Evolutionary conservation across 352 stramenopile genomes (phyloP), one percentile per base, ranked within the genome.

Genomic region (Phytophthora nicotianae): DNA sequence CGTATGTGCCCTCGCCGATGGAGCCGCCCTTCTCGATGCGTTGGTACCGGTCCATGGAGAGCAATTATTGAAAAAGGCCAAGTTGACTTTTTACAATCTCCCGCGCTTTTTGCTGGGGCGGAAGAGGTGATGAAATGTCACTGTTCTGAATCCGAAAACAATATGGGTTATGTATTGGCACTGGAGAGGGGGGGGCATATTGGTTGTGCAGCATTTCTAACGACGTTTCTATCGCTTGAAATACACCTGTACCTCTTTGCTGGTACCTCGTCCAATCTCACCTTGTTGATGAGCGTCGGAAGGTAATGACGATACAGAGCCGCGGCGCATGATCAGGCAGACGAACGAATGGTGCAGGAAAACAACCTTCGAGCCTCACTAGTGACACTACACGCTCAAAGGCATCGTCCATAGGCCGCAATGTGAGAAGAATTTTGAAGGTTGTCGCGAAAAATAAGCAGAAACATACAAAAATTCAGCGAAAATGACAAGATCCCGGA

Each of bases 1-100:
- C 96, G 74, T 99, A 99, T 11, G 97, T 98, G 40, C 97, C 97
- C 67, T 98, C 88, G 41, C 96, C 96, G 65, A 97, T 90, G 46
- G 88, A 93, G 1, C 88, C 89, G 58, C 90, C 92, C 72, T 98
- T 98, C 75, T 98, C 91, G 51, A 98, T 95, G 73, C 90, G 92
- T 68, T 96, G 80, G 78, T 98, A 98, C 3, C 92, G 76, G 7
- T 97, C 87, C 89, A 97, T 95, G 2, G 14, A 37, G 6, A 24
- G 45, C 32, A 38, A 38, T 38, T n/a, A n/a, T n/a, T 38, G 32
- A 38, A 8, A 41, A 49, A 50, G 19, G 48, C 41, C 19, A 52
- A 54, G 47, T 49, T 17, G 23, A 45, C 11, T 37, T 46, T 14
- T 20, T 5, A 41, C 29, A 13, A 35, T 13, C n/a, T 48, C 62